Conservation (phyloP, 1,284 basidiomycete species). For the Ustilago curta region DNA sequence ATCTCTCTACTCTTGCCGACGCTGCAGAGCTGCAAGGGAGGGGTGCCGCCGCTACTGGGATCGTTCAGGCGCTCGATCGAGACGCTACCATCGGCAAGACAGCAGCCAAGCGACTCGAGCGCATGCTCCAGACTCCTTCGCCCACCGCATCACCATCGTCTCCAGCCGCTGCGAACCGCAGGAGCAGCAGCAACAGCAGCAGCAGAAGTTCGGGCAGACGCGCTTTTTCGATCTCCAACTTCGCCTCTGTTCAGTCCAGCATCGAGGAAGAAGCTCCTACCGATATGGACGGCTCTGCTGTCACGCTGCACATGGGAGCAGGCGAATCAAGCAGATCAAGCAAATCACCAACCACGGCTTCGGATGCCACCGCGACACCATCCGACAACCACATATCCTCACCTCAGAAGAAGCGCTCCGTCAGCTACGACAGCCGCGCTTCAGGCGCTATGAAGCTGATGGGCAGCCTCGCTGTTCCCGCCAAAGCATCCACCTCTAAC, state of each 20-base stretch:
- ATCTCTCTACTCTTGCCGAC: slow-evolving; percentile 19
- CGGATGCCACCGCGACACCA: neutral
- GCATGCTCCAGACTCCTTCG: slow-evolving; percentile 41
- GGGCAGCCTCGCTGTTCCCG: slow-evolving; percentile 16
- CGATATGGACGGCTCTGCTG: neutral
- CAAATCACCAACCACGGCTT: neutral
- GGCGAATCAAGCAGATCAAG: neutral
- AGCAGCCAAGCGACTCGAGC: slow-evolving; percentile 55
- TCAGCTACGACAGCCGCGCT: slow-evolving; percentile 37
- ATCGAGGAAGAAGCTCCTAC: slow-evolving; percentile 31
- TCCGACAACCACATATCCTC: slow-evolving; percentile 14
- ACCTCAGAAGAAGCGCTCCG: slow-evolving; percentile 42
- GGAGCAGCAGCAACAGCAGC: neutral
- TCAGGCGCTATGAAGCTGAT: slow-evolving; percentile 25
- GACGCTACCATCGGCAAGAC: slow-evolving; percentile 59
- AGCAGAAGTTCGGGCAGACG: slow-evolving; percentile 14
- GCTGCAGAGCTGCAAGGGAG: slow-evolving; percentile 32
- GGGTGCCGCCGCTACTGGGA: slow-evolving; percentile 27
- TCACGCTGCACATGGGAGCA: neutral
- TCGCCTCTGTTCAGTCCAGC: slow-evolving; percentile 28
- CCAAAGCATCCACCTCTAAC: slow-evolving; percentile 19
- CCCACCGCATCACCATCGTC: slow-evolving; percentile 26
- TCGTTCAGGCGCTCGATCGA: slow-evolving; percentile 49
- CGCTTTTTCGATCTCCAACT: slow-evolving; percentile 41
- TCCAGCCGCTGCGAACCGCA: slow-evolving; percentile 9